These are phyloP conservation scores for Nothopassalora personata DNA, from an alignment of 2,329 filamentous ascomycete species.

Conservation along the genomic window DNA sequence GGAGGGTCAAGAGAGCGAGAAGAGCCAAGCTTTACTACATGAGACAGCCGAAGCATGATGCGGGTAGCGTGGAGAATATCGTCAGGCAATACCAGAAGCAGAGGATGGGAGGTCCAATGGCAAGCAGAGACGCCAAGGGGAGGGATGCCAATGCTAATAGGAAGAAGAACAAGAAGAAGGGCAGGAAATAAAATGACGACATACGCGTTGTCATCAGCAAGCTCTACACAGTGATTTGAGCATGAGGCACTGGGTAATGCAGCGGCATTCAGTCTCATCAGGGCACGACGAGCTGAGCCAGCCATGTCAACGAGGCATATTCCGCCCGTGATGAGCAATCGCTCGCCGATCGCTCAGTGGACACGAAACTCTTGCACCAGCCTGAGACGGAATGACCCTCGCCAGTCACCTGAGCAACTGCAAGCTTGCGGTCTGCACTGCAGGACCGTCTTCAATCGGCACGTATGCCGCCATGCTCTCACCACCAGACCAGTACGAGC, in stretches of 20 bases:
- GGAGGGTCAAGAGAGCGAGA: constrained; percentile 75
- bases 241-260: background rate
- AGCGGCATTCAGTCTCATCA: background rate
- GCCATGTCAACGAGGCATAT: background rate
- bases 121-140: constrained; percentile 24
- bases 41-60: constrained; percentile 80
- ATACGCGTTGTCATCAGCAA: background rate
- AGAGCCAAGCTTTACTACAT: constrained; percentile 87
- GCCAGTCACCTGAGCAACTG: background rate
- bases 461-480: background rate
- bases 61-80: constrained; percentile 76
- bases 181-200: constrained; percentile 3
- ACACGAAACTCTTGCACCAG: background rate
- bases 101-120: constrained; percentile 38
- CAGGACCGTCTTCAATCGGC: background rate
- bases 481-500: background rate
- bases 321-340: background rate
- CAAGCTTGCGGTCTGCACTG: background rate
- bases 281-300: background rate
- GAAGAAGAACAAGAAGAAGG: constrained; percentile 32
- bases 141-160: constrained; percentile 27
- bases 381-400: background rate
- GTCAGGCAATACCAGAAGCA: constrained; percentile 61
- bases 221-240: background rate
- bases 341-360: background rate